A percentile compares a stretch with the other conserved stretches of the same genome.
These are phyloP conservation scores for Phlegmacium glaucopus DNA, from an alignment of 768 basidiomycete species.

Conservation along the genomic window DNA sequence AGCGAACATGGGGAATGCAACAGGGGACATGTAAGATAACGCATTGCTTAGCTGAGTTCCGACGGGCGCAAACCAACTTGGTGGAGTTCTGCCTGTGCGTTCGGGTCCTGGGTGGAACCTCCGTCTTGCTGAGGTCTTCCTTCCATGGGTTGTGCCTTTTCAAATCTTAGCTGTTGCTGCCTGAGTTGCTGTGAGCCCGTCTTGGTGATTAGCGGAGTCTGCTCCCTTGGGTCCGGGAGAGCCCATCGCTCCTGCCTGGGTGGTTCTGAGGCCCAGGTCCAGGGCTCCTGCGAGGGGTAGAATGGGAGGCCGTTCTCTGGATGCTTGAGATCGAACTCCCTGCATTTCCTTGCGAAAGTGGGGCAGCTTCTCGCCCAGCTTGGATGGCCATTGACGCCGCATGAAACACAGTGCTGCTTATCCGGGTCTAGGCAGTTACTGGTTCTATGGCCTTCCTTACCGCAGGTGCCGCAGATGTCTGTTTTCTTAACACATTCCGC, in stretches of 20 bases:
- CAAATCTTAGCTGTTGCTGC: too few relatives aligned
- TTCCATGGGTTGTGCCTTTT: too few relatives aligned
- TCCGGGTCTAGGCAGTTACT: background rate
- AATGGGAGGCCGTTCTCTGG: constrained; percentile 17
- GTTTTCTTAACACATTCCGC: constrained; percentile 8
- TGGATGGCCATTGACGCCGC: constrained; percentile 10
- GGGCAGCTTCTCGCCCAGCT: constrained; percentile 19
- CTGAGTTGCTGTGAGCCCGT: too few relatives aligned
- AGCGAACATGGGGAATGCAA: background rate
- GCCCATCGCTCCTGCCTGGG: too few relatives aligned
- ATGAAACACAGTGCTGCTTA: constrained; percentile 9
- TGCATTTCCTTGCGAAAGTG: constrained; percentile 10
- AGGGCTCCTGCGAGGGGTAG: constrained; percentile 14
- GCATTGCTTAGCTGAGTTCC: too few relatives aligned
- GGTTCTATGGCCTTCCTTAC: constrained; percentile 4
- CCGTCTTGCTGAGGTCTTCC: background rate
- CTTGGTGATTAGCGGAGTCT: too few relatives aligned
- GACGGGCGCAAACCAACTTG: too few relatives aligned
- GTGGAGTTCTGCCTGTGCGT: background rate
- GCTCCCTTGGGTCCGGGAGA: too few relatives aligned
- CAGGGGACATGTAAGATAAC: too few relatives aligned
- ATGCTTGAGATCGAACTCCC: constrained; percentile 4
- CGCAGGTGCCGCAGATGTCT: constrained; percentile 14
- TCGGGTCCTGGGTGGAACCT: background rate
- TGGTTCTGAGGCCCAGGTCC: constrained; percentile 9